Percentiles rank a stretch among this genome's conserved stretches.
Conservation (phyloP, 768 basidiomycete genomes). For the Leccinum fibrillosum region DNA sequence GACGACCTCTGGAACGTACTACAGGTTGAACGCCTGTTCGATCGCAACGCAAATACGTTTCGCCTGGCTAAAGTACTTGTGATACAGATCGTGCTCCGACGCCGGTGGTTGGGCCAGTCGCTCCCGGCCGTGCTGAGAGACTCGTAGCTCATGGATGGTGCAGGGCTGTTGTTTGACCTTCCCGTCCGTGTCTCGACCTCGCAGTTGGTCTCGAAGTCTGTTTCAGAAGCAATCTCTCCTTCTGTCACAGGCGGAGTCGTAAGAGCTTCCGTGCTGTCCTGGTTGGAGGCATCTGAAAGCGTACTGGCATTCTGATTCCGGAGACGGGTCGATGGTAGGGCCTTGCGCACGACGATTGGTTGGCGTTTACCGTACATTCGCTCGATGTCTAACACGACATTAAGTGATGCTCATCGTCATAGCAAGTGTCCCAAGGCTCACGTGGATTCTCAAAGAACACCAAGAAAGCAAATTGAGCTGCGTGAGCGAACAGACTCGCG, state of each 20-base stretch:
- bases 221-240: conserved; percentile 71
- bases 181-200: conserved; percentile 43
- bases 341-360: conserved; percentile 81
- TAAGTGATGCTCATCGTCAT: not conserved
- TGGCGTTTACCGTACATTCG: conserved; percentile 92
- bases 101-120: conserved; percentile 18
- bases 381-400: conserved; percentile 68
- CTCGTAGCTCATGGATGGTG: conserved; percentile 1
- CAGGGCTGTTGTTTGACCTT: conserved; percentile 1
- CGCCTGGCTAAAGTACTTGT: conserved; percentile 92
- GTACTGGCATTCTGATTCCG: conserved; percentile 11
- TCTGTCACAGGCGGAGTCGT: conserved; percentile 61
- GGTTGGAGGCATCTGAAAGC: conserved; percentile 12
- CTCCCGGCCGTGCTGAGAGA: conserved; percentile 1
- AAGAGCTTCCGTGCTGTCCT: conserved; percentile 29
- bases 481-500: conserved; percentile 87
- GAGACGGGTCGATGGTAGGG: conserved; percentile 37
- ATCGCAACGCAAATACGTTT: conserved; percentile 81
- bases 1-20: conserved; percentile 86
- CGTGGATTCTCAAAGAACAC: conserved; percentile 97
- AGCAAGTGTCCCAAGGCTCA: conserved; percentile 38
- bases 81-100: conserved; percentile 86
- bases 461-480: conserved; percentile 95
- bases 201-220: conserved; percentile 60
- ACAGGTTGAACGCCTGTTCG: conserved; percentile 80